Conservation (phyloP, 352 stramenopile species). For the Phytopythium ostracodes region DNA sequence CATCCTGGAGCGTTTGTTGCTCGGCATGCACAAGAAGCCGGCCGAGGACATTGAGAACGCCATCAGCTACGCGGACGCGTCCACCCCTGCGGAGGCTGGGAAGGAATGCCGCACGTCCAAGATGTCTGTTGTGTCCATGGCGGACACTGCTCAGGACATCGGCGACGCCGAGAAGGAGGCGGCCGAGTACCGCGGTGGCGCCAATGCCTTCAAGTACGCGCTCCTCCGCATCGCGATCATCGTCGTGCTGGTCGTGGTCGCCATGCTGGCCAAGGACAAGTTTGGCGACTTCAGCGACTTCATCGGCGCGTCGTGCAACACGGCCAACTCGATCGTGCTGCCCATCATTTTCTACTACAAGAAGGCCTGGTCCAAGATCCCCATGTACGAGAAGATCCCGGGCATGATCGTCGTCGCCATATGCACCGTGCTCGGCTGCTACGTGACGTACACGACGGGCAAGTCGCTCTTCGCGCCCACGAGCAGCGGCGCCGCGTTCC, state of each 20-base stretch:
- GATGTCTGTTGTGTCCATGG: conserved; percentile 20
- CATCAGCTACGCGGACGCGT: conserved; percentile 16
- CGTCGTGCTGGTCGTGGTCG: conserved; percentile 27
- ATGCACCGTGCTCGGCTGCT: background rate
- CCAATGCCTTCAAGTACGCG: conserved; percentile 30
- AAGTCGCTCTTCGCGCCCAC: conserved; percentile 34
- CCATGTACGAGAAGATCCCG: conserved; percentile 6
- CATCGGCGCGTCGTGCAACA: conserved; percentile 51
- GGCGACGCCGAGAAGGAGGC: conserved; percentile 14
- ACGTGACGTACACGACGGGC: conserved; percentile 28
- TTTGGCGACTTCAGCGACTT: conserved; percentile 63
- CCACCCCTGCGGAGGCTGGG: conserved; percentile 9
- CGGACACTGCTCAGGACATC: conserved; percentile 12
- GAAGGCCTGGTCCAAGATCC: conserved; percentile 43
- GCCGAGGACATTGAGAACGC: conserved; percentile 25
- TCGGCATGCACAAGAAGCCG: conserved; percentile 54
- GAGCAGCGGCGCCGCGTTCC: conserved; percentile 29
- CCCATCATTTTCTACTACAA: conserved; percentile 68
- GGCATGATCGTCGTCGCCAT: background rate
- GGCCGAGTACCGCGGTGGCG: conserved; percentile 20
- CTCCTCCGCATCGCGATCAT: conserved; percentile 26
- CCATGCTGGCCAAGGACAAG: conserved; percentile 46
- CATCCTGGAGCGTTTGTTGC: conserved; percentile 29
- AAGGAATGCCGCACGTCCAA: conserved; percentile 9
- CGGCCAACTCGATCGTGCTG: conserved; percentile 56